Evolutionary conservation across 345 rosid species (phyloP), one percentile per base, ranked within the genome.

Genomic region (Eucalyptus regnans): DNA sequence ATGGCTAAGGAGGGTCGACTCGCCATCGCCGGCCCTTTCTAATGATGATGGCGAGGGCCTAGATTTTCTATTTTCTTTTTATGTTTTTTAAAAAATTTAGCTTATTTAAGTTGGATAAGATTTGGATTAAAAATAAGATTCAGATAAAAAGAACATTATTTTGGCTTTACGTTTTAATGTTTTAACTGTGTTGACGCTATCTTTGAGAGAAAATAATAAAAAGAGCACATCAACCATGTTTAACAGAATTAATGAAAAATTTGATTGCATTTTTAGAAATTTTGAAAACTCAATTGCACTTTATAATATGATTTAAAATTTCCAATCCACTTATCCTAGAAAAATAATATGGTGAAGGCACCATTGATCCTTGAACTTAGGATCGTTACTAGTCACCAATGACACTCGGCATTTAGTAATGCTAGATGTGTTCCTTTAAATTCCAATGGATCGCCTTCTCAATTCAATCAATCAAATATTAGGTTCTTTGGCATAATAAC

Each of bases 1-100:
- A 58, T 25, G 7, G 6, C n/a, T 0, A 0, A 66, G 9, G 6
- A 18, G 5, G 43, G 43, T 31, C 0, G 6, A 10, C 43, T 3
- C 10, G 5, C 43, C 22, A 12, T 66, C 9, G 43, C 6, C 1
- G 4, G 0, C 41, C 79, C 41, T 16, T 31, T 31, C 43, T 16
- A 1, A 37, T 9, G 43, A 31, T 1, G 8, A 8, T 33, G 3
- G 43, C 1, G 6, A 66, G 11, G 79, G 22, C 7, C 23, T 12
- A 3, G 12, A 16, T 15, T 66, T 66, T 31, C 58, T 52, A 18
- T 66, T 5, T 66, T 37, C 41, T 37, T 66, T 66, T 17, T 3
- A 0, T 16, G 14, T 66, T 0, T 52, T 9, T 15, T 66, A 7
- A 1, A 2, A 15, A 14, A 3, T 66, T n/a, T 66, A 16, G 37